Evolutionary conservation across 164 flowering plant species (phyloP).

Genomic region (Malania oleifera): DNA sequence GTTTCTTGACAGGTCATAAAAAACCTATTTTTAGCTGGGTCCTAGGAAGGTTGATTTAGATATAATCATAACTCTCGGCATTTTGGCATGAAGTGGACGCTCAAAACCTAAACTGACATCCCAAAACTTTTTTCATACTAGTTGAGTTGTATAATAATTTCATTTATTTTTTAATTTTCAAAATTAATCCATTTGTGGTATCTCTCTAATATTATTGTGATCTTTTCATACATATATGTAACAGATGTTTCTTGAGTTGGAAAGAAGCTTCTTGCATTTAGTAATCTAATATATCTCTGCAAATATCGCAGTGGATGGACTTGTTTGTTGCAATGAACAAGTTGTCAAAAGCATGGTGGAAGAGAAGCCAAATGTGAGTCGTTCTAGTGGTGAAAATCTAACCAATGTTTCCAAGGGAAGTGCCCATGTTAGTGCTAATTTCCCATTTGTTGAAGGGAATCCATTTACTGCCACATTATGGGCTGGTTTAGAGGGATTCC

Average conservation of each 20-base stretch:
- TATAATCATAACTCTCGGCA: too few relatives aligned
- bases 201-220: too few relatives aligned
- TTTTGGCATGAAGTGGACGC: too few relatives aligned
- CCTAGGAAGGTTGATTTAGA: too few relatives aligned
- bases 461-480: conserved; percentile 79
- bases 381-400: conserved; percentile 16
- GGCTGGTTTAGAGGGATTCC: conserved; percentile 90
- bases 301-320: conserved; percentile 66
- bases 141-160: too few relatives aligned
- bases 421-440: conserved; percentile 40
- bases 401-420: conserved; percentile 37
- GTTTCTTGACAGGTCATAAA: too few relatives aligned
- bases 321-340: conserved; percentile 64
- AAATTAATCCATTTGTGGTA: too few relatives aligned
- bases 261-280: not conserved
- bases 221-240: not conserved
- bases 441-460: conserved; percentile 70
- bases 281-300: conserved; percentile 12
- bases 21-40: too few relatives aligned
- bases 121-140: too few relatives aligned
- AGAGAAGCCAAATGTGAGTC: conserved; percentile 37
- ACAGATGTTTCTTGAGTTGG: not conserved
- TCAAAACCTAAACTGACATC: too few relatives aligned
- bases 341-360: conserved; percentile 33
- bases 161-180: too few relatives aligned